These are phyloP conservation scores for Trichoderma lentiforme DNA, from an alignment of 2,329 filamentous ascomycete species.

Conservation along the genomic window DNA sequence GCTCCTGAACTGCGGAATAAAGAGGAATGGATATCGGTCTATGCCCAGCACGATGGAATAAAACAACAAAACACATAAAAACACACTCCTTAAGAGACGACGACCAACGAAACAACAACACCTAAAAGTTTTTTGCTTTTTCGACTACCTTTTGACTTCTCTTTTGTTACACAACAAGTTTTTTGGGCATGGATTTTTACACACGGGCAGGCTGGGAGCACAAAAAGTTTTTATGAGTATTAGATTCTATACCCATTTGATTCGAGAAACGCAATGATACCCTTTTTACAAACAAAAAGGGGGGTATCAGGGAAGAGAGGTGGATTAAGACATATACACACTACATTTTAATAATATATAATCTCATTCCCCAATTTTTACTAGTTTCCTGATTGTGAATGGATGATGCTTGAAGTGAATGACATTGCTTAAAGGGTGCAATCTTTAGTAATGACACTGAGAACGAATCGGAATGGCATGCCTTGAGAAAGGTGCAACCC, in stretches of 20 bases:
- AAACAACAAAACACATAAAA: background rate
- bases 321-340: background rate
- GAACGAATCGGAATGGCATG: no score
- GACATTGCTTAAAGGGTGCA: background rate
- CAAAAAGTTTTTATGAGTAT: slow-evolving; percentile 17
- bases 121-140: slow-evolving; percentile 5
- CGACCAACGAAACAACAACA: background rate
- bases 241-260: slow-evolving; percentile 15
- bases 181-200: background rate
- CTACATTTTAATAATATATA: background rate
- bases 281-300: background rate
- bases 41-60: background rate
- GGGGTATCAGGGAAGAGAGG: background rate
- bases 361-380: background rate
- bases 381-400: background rate
- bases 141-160: background rate
- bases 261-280: background rate
- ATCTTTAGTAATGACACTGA: background rate
- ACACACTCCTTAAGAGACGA: background rate
- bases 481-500: no score
- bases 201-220: background rate
- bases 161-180: background rate
- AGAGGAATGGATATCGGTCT: background rate
- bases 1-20: background rate
- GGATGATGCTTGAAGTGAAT: background rate